Percentiles rank a stretch among this genome's conserved stretches.
phyloP scores from a whole-genome alignment of 345 rosid genomes.

The Citropsis articulata region DNA sequence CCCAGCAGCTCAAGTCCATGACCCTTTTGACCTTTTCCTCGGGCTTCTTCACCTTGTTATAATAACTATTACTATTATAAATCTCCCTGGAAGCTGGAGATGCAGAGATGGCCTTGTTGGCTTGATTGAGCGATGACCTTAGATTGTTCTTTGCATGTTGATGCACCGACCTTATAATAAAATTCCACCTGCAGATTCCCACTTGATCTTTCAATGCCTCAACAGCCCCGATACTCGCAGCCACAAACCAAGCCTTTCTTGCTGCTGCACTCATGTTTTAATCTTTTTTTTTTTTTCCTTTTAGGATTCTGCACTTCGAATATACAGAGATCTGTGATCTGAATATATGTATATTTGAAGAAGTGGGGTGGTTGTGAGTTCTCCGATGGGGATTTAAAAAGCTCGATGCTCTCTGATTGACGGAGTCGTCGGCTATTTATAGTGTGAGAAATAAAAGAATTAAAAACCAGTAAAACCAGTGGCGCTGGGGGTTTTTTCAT shows the following conservation, averaged over 20 bases:
- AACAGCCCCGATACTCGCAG: conserved; percentile 47
- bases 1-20: conserved; percentile 42
- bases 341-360: background rate
- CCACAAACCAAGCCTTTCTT: conserved; percentile 47
- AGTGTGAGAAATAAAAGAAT: too few species aligned
- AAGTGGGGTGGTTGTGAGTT: background rate
- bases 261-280: background rate
- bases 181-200: conserved; percentile 52
- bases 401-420: too few species aligned
- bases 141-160: conserved; percentile 29
- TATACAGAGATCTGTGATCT: background rate
- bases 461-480: background rate
- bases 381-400: too few species aligned
- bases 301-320: background rate
- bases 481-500: background rate
- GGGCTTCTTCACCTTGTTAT: conserved; percentile 14
- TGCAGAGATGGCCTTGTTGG: conserved; percentile 13
- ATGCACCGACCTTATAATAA: conserved; percentile 32
- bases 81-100: background rate
- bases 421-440: too few species aligned
- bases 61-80: background rate
- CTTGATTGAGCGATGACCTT: conserved; percentile 21
- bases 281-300: background rate
- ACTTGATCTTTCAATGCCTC: conserved; percentile 52
- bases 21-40: conserved; percentile 27